phyloP scores from a whole-genome alignment of 139 green algal species.

The Tetradesmus lagerheimii region DNA sequence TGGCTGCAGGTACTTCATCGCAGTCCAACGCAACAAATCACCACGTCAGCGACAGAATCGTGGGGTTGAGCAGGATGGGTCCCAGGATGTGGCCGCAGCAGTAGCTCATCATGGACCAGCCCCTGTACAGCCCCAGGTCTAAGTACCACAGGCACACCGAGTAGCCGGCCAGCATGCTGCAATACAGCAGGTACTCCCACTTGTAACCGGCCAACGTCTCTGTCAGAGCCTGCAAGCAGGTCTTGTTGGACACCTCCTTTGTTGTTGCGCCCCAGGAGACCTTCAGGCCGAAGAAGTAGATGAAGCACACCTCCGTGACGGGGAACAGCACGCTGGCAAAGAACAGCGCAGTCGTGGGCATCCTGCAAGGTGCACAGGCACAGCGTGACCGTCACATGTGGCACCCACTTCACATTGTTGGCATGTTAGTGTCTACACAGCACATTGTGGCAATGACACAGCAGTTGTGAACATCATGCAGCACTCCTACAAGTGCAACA shows the following conservation, averaged over 20 bases:
- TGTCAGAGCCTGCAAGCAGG: slow-evolving; percentile 13
- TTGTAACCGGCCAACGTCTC: slow-evolving; percentile 26
- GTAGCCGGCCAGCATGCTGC: neutral
- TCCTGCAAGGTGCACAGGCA: neutral
- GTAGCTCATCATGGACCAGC: slow-evolving; percentile 24
- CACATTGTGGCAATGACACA: too few relatives aligned
- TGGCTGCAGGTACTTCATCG: too few relatives aligned
- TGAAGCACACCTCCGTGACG: slow-evolving; percentile 26
- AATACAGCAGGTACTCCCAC: slow-evolving; percentile 37
- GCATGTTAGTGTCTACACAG: too few relatives aligned
- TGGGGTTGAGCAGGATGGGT: slow-evolving; percentile 5
- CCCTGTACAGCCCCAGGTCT: neutral
- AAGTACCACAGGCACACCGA: slow-evolving; percentile 7
- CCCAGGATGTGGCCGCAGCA: slow-evolving; percentile 5
- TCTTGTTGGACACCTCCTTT: slow-evolving; percentile 22
- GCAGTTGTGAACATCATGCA: too few relatives aligned
- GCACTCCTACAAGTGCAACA: too few relatives aligned
- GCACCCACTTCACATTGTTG: too few relatives aligned
- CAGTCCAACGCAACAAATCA: too few relatives aligned
- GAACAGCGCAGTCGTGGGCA: slow-evolving; percentile 8
- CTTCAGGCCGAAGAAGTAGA: slow-evolving; percentile 41
- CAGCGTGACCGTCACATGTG: neutral
- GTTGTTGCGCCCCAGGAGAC: slow-evolving; percentile 34
- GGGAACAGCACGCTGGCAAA: slow-evolving; percentile 40
- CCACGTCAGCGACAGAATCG: neutral